A percentile compares a stretch with the other conserved stretches of the same genome.
phyloP scores from a whole-genome alignment of 225 moss, liverwort and hornwort genomes.

The Pseudoscleropodium purum region DNA sequence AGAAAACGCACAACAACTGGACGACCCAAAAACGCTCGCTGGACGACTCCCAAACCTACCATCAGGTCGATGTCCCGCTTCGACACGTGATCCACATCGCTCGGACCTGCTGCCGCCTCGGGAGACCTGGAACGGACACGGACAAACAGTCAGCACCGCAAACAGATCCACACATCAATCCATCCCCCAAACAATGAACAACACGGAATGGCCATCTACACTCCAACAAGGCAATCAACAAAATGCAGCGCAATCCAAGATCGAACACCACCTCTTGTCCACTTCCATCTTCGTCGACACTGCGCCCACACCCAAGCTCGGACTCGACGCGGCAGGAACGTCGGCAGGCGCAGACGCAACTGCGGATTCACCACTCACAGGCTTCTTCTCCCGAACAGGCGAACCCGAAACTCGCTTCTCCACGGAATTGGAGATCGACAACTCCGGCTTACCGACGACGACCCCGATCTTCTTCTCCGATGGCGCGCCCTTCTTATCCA shows the following conservation, averaged over 20 bases:
- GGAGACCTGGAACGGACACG: conserved; percentile 29
- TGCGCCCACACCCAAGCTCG: neutral
- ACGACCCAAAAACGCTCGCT: neutral
- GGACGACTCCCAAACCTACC: conserved; percentile 12
- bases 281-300: conserved; percentile 35
- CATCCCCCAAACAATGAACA: neutral
- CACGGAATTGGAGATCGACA: neutral
- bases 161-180: neutral
- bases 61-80: conserved; percentile 64
- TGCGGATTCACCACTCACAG: neutral
- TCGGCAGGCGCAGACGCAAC: neutral
- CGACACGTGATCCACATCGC: conserved; percentile 22
- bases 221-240: neutral
- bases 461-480: conserved; percentile 23
- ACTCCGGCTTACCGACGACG: conserved; percentile 17
- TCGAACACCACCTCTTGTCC: conserved; percentile 40
- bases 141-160: neutral
- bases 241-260: neutral
- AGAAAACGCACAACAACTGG: too few species aligned
- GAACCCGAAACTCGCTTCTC: conserved; percentile 28
- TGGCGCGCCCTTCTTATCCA: conserved; percentile 34
- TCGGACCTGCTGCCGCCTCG: conserved; percentile 6
- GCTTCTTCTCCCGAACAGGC: conserved; percentile 31
- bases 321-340: conserved; percentile 1
- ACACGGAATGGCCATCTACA: neutral